These are phyloP conservation scores for Allium fistulosum DNA, from an alignment of 106 monocot genomes.

Conservation along the genomic window DNA sequence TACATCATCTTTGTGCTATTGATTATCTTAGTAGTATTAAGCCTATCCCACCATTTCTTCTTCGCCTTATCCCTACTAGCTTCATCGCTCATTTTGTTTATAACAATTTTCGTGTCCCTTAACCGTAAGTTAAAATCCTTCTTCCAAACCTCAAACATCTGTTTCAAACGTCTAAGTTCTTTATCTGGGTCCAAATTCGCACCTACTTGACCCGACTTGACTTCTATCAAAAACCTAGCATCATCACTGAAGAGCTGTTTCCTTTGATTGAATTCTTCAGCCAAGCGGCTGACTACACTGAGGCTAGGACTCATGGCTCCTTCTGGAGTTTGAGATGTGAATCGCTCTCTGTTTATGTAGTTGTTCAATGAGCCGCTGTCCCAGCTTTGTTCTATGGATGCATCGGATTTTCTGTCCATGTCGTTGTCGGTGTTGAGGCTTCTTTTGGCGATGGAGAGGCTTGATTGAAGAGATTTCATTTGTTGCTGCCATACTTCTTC, in stretches of 20 bases:
- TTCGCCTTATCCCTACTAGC: slow-evolving; percentile 14
- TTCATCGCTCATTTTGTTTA: slow-evolving; percentile 42
- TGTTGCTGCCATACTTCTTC: slow-evolving; percentile 98
- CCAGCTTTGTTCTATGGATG: slow-evolving; percentile 44
- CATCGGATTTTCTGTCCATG: slow-evolving; percentile 37
- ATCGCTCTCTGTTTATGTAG: slow-evolving; percentile 1
- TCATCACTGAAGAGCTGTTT: slow-evolving; percentile 65
- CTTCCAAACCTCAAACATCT: slow-evolving; percentile 75
- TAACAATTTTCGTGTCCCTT: slow-evolving; percentile 53
- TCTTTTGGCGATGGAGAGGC: slow-evolving; percentile 74
- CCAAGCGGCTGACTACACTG: slow-evolving; percentile 39
- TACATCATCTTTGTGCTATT: no score
- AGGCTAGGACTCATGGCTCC: slow-evolving; percentile 41
- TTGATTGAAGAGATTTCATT: slow-evolving; percentile 81
- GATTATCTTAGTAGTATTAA: slow-evolving; percentile 42
- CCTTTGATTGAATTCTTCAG: slow-evolving; percentile 76
- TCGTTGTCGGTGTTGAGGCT: slow-evolving; percentile 50
- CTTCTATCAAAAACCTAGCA: slow-evolving; percentile 77
- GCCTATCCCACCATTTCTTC: slow-evolving; percentile 72
- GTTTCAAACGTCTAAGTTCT: slow-evolving; percentile 69
- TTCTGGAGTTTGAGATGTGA: neutral
- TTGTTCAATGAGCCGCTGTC: neutral
- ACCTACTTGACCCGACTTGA: slow-evolving; percentile 72
- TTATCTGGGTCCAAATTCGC: slow-evolving; percentile 67
- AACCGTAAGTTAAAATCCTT: slow-evolving; percentile 63